Evolutionary conservation across 1,139 yeast species (phyloP).

Genomic region (Kodamaea alishanica): DNA sequence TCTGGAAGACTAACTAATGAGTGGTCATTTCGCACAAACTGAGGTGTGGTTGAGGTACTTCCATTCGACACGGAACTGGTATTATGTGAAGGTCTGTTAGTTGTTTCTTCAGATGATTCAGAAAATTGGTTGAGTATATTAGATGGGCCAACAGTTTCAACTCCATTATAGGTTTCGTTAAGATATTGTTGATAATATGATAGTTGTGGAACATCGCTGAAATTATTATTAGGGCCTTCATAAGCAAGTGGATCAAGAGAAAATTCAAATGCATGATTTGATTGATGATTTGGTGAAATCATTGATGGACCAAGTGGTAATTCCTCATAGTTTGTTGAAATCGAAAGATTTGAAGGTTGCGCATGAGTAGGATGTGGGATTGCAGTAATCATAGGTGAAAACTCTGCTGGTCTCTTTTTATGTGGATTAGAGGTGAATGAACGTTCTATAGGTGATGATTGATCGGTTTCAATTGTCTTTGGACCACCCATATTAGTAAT

Average conservation of each 20-base stretch:
- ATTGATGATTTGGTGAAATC: conserved; percentile 1
- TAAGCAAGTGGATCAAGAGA: conserved; percentile 34
- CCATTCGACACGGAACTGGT: conserved; percentile 11
- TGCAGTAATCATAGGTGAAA: conserved; percentile 27
- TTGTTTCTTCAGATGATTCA: neutral
- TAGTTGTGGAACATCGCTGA: conserved; percentile 8
- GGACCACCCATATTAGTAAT: conserved; percentile 49
- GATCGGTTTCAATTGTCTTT: conserved; percentile 16
- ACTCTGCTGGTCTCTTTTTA: conserved; percentile 34
- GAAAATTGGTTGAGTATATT: conserved; percentile 8
- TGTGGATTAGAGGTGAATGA: conserved; percentile 2
- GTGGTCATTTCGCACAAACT: conserved; percentile 20
- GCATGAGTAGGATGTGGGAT: conserved; percentile 5
- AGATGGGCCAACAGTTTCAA: conserved; percentile 11
- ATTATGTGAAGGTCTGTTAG: conserved; percentile 1
- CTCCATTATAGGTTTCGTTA: conserved; percentile 1
- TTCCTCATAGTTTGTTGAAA: conserved; percentile 12
- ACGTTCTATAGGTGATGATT: conserved; percentile 3
- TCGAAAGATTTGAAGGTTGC: conserved; percentile 16
- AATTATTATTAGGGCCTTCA: conserved; percentile 30
- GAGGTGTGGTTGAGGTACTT: conserved; percentile 14
- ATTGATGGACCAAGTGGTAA: neutral
- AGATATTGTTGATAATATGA: conserved; percentile 7
- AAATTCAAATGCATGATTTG: conserved; percentile 22
- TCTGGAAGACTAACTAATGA: conserved; percentile 28